Conservation (phyloP, 1,139 yeast genomes). For the Pichia sp. region DNA sequence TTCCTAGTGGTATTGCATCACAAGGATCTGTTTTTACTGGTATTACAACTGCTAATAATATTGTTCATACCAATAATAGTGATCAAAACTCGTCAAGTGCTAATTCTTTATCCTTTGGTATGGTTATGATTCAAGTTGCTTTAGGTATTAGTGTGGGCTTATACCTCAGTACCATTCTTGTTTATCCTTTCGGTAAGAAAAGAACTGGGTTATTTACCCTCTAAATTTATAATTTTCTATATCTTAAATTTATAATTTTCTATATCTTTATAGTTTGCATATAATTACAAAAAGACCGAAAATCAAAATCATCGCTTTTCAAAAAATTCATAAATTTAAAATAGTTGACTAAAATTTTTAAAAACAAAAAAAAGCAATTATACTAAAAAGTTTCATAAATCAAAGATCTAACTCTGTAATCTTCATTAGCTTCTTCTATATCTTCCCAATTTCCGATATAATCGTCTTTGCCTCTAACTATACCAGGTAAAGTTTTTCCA, state of each 20-base stretch:
- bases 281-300: too few species aligned
- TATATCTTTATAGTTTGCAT: background rate
- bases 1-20: conserved; percentile 91
- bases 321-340: background rate
- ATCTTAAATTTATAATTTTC: background rate
- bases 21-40: conserved; percentile 82
- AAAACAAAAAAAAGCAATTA: background rate
- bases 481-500: conserved; percentile 82
- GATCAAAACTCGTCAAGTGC: conserved; percentile 25
- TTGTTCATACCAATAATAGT: conserved; percentile 39
- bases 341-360: background rate
- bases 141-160: conserved; percentile 92
- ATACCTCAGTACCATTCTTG: conserved; percentile 82
- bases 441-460: conserved; percentile 78
- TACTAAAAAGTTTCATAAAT: conserved; percentile 42
- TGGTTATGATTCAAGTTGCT: conserved; percentile 87
- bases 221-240: conserved; percentile 26
- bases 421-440: conserved; percentile 80
- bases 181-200: conserved; percentile 88
- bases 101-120: conserved; percentile 55
- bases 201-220: conserved; percentile 82
- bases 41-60: conserved; percentile 62
- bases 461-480: conserved; percentile 82
- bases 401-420: conserved; percentile 58
- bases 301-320: background rate